phyloP scores from a whole-genome alignment of 2,329 filamentous ascomycete genomes.

The Alternaria sp. region DNA sequence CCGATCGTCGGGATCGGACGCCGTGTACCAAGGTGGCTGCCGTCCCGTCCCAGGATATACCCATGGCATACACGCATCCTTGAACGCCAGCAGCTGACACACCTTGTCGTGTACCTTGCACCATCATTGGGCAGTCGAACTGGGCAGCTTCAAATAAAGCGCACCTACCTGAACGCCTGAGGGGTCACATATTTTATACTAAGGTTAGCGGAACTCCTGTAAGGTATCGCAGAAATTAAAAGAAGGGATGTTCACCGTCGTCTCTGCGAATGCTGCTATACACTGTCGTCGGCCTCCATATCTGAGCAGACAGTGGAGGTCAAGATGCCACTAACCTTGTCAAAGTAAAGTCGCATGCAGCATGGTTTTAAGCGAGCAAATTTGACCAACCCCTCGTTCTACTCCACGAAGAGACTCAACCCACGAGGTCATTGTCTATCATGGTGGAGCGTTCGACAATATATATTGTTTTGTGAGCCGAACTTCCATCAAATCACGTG shows the following conservation, averaged over 20 bases:
- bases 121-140: background rate
- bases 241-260: background rate
- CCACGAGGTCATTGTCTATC: background rate
- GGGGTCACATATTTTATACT: background rate
- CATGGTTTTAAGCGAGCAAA: conserved; percentile 4
- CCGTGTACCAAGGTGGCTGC: background rate
- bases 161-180: background rate
- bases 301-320: background rate
- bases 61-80: background rate
- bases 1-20: background rate
- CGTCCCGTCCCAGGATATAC: background rate
- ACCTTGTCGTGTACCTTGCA: background rate
- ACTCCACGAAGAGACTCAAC: background rate
- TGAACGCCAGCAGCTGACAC: background rate
- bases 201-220: background rate
- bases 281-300: background rate
- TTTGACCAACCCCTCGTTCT: background rate
- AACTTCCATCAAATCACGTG: conserved; percentile 2
- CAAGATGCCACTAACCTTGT: background rate
- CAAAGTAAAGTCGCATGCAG: background rate
- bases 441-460: background rate
- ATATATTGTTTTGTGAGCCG: background rate
- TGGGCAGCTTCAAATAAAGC: background rate
- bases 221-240: background rate
- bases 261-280: background rate